Percentiles rank a stretch among this genome's conserved stretches.
These are phyloP conservation scores for Alternaria solani DNA, from an alignment of 2,329 filamentous ascomycete genomes.

Conservation along the genomic window DNA sequence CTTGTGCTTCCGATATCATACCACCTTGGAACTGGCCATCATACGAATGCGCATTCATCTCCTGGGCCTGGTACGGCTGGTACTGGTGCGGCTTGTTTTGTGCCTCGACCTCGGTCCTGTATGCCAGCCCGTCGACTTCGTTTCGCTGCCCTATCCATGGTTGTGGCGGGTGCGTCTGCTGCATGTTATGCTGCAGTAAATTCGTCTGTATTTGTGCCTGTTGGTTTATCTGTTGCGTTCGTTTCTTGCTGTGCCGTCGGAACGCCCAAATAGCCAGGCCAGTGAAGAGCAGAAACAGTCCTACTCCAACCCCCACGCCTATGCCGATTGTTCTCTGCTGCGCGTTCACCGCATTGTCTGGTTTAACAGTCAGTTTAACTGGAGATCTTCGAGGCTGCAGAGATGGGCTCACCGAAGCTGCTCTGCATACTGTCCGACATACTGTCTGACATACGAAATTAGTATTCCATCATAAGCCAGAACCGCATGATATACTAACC, in stretches of 20 bases:
- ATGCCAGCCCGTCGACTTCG: constrained; percentile 7
- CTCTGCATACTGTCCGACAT: not conserved
- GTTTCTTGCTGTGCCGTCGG: constrained; percentile 8
- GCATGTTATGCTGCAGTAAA: not conserved
- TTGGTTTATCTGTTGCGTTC: constrained; percentile 7
- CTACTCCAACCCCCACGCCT: constrained; percentile 2
- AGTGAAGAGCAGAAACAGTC: constrained; percentile 7
- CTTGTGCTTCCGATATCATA: not conserved
- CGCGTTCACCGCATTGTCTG: not conserved
- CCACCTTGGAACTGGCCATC: not conserved
- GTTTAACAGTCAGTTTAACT: not conserved
- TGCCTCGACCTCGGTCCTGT: constrained; percentile 7
- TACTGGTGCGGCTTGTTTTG: not conserved
- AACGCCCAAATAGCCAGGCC: constrained; percentile 1
- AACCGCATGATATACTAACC: not conserved
- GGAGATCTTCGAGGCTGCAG: not conserved
- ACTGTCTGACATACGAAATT: not conserved
- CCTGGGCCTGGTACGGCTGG: constrained; percentile 2
- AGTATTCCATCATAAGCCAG: not conserved
- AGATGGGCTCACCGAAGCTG: not conserved
- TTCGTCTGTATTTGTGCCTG: not conserved
- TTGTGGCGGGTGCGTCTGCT: not conserved
- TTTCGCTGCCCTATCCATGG: not conserved
- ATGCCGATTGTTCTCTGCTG: constrained; percentile 6
- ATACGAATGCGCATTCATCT: constrained; percentile 1